Base-by-base conservation (phyloP, 106 monocot genomes). In the Dendrobium officinale region DNA sequence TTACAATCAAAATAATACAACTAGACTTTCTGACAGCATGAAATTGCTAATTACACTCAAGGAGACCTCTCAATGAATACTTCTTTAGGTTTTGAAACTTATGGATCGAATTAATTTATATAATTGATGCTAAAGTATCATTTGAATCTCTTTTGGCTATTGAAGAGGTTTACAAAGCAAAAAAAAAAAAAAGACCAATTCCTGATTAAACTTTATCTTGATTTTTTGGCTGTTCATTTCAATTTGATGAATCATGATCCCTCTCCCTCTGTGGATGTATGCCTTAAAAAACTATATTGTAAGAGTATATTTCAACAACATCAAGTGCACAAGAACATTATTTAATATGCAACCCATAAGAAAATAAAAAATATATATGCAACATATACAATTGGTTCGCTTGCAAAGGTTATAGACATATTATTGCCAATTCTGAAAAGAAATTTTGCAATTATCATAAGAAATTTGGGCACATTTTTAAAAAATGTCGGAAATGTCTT, bases 391-490 rank as follows among this genome's bases (percentile, higher is more conserved):
- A 17, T 44, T 81, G 75, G 40, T 75, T 27, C 33, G n/a, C 55
- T 42, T 81, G 75, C 75, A 81, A 75, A 58, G 56, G 56, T 9
- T 81, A 72, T 81, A 41, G 75, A 17, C 58, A 81, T 75, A 55
- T 75, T n/a, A 55, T 75, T n/a, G 15, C 20, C 8, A 55, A 75
- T 42, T 81, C 75, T 61, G 3, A 33, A 9, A 59, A 75, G 26
- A 81, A 42, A 10, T 56, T 56, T 59, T 61, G 81, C 43, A 64
- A 75, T 54, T 80, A 80, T 40, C 73, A 59, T 13, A 81, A 75
- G 75, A 43, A 75, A 24, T 6, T 7, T 17, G 58, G 75, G 1
- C 75, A 81, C 27, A 61, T 81, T 5, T 61, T 61, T 42, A 75
- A 42, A 22, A 75, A 76, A 42, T 81, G 81, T 33, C 4, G 20